phyloP scores from a whole-genome alignment of 2,329 filamentous ascomycete species.

The Ceratocystis papillata region DNA sequence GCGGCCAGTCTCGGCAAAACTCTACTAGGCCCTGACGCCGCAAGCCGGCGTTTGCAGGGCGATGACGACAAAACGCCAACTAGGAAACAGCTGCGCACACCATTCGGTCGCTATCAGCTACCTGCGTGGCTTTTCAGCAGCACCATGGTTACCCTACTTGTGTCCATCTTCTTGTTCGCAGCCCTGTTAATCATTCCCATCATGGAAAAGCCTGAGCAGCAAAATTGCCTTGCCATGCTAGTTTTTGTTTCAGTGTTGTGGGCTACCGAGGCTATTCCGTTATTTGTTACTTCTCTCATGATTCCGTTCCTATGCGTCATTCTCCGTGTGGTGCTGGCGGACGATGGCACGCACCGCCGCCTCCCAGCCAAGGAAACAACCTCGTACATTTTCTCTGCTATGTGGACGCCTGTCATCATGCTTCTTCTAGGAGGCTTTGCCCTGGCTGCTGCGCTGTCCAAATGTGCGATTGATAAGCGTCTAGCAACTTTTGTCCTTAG shows the following conservation, averaged over 20 bases:
- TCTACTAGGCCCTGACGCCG: conserved; percentile 62
- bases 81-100: conserved; percentile 64
- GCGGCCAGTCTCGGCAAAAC: conserved; percentile 83
- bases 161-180: conserved; percentile 62
- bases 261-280: conserved; percentile 95
- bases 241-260: conserved; percentile 88
- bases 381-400: conserved; percentile 75
- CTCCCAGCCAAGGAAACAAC: conserved; percentile 73
- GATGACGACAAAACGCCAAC: conserved; percentile 57
- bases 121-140: conserved; percentile 76
- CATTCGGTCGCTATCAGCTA: conserved; percentile 62
- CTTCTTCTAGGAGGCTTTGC: conserved; percentile 91
- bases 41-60: conserved; percentile 65
- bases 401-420: conserved; percentile 99
- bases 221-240: conserved; percentile 89
- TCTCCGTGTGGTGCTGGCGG: conserved; percentile 69
- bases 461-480: conserved; percentile 95
- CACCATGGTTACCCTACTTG: conserved; percentile 65
- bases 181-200: conserved; percentile 66
- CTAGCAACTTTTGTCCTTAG: conserved; percentile 93
- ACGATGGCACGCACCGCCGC: conserved; percentile 54
- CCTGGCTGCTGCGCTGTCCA: conserved; percentile 85
- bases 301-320: conserved; percentile 90
- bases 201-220: conserved; percentile 78
- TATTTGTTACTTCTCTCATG: conserved; percentile 89